Evolutionary conservation across 139 green algal genomes (phyloP).

Genomic region (Picocystis salinarum): DNA sequence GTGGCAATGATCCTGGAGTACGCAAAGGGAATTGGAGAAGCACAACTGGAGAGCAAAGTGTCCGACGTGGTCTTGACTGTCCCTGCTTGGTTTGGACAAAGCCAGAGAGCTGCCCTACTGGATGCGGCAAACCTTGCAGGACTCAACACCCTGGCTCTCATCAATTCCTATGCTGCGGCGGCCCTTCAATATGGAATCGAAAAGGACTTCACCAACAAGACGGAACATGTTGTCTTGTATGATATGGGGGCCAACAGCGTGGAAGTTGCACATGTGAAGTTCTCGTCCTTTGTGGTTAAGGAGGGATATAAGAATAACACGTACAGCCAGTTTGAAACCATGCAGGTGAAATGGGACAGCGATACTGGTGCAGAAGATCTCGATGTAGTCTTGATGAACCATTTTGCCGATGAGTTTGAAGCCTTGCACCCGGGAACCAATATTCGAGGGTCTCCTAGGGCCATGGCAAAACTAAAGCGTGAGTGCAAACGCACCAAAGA

Average conservation of each 20-base stretch:
- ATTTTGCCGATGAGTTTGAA: constrained; percentile 75
- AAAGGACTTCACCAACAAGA: constrained; percentile 63
- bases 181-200: constrained; percentile 96
- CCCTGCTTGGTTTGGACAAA: constrained; percentile 63
- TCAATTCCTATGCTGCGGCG: constrained; percentile 71
- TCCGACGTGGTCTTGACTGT: constrained; percentile 68
- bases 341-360: constrained; percentile 70
- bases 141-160: constrained; percentile 68
- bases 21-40: constrained; percentile 45
- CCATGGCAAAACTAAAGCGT: constrained; percentile 76
- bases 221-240: constrained; percentile 69
- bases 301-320: constrained; percentile 37
- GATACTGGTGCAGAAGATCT: constrained; percentile 55
- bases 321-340: constrained; percentile 75
- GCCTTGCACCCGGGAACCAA: constrained; percentile 16
- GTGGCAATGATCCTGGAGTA: constrained; percentile 46
- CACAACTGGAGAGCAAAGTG: constrained; percentile 38
- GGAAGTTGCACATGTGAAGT: constrained; percentile 63
- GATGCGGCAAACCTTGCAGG: constrained; percentile 35
- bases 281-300: constrained; percentile 51
- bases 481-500: constrained; percentile 82
- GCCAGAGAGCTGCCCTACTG: constrained; percentile 55
- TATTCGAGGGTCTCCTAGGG: constrained; percentile 32
- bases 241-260: constrained; percentile 67
- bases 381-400: constrained; percentile 61